Conservation (phyloP, 2,329 filamentous ascomycete species). For the Aureobasidium sp. region DNA sequence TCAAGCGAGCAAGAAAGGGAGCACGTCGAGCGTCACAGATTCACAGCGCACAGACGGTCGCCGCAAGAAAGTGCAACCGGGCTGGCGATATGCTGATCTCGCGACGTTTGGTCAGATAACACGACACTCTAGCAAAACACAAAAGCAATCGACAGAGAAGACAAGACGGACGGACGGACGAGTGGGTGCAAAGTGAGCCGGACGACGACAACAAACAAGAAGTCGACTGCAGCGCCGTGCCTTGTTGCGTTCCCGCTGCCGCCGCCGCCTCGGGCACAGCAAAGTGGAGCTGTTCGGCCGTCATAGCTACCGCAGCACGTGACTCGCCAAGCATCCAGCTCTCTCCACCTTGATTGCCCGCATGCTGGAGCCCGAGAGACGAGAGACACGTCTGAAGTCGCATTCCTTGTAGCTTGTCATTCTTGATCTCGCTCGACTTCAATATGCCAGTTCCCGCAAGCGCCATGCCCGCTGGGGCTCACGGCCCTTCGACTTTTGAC, state of each 20-base stretch:
- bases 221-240: neutral
- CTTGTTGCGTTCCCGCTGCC: conserved; percentile 5
- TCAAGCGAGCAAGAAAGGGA: conserved; percentile 13
- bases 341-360: conserved; percentile 4
- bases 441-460: conserved; percentile 53
- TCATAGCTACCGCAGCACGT: neutral
- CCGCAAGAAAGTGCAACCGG: conserved; percentile 1
- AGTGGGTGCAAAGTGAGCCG: neutral
- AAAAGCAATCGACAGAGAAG: conserved; percentile 9
- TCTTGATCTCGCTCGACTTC: neutral
- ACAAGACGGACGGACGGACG: neutral
- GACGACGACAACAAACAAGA: conserved; percentile 16
- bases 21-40: conserved; percentile 13
- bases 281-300: neutral
- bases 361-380: no score
- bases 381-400: no score
- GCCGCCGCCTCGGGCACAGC: conserved; percentile 1
- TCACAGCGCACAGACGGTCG: conserved; percentile 3
- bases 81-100: neutral
- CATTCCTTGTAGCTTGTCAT: neutral
- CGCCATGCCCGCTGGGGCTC: conserved; percentile 32
- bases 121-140: neutral
- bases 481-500: conserved; percentile 61
- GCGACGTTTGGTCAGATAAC: neutral
- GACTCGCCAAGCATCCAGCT: conserved; percentile 4